Conservation (phyloP, 1,139 yeast genomes). For the Spathaspora sp. region DNA sequence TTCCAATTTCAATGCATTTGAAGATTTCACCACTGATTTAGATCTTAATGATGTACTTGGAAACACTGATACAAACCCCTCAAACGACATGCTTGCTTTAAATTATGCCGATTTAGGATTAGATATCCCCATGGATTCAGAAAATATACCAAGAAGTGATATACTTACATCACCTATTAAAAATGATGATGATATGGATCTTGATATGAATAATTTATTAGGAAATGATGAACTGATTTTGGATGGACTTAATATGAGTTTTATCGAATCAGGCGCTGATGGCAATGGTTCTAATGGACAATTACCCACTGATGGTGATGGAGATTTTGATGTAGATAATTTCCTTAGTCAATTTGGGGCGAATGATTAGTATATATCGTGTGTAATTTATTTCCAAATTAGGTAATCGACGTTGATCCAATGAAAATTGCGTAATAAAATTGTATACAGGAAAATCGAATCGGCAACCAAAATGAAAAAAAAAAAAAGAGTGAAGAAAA, state of each 20-base stretch:
- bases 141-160: constrained; percentile 10
- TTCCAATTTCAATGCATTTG: constrained; percentile 13
- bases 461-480: constrained; percentile 5
- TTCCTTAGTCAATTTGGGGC: constrained; percentile 48
- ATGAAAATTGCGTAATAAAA: constrained; percentile 18
- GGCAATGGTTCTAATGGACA: constrained; percentile 19
- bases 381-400: constrained; percentile 20
- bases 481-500: not conserved
- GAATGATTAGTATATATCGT: constrained; percentile 18
- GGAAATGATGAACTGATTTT: constrained; percentile 46
- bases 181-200: constrained; percentile 23
- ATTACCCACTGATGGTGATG: constrained; percentile 16
- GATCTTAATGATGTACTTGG: constrained; percentile 20
- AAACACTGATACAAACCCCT: constrained; percentile 24
- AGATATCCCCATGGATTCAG: constrained; percentile 11
- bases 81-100: constrained; percentile 39
- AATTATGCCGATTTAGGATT: constrained; percentile 21
- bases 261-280: constrained; percentile 37
- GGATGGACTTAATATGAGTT: constrained; percentile 45
- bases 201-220: constrained; percentile 42
- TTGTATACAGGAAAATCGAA: constrained; percentile 6
- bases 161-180: not conserved
- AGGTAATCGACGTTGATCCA: constrained; percentile 34
- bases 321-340: constrained; percentile 49
- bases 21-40: constrained; percentile 13